Base-by-base conservation (phyloP, 805 yeast genomes). In the Wickerhamiella brachini region DNA sequence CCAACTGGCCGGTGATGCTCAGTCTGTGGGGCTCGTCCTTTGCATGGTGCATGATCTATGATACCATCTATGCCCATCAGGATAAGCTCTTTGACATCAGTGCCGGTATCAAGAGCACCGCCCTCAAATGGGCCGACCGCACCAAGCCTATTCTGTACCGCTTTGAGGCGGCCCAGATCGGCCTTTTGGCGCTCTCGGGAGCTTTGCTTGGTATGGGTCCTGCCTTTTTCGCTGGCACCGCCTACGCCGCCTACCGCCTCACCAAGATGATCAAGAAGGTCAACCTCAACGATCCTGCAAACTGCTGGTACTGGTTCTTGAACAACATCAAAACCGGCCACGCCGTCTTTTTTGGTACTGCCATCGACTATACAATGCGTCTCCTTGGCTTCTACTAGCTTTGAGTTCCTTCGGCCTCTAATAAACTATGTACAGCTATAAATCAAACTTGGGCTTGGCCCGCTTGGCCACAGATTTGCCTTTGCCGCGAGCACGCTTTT, bases 11-110 rank as follows among this genome's bases (percentile, higher is more conserved):
- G 9, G 83, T 87, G 4, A 89, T 89, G 79, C 69, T 78, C 2
- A 86, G 96, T 0, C 70, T 93, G 47, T 86, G 82, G 60, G 64
- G 79, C 2, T 78, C 95, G 17, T 80, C 87, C 45, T 83, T 81
- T 62, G 73, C 82, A 51, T 93, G 99, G 98, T 82, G 95, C 57
- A 85, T 93, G 89, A 81, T 81, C 49, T 93, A 93, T 67, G 99
- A 93, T 66, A 87, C 98, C 1, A 78, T 93, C 41, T 93, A 93
- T 65, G 99, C 98, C 0, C 99, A 93, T 64, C 99, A 93, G 69
- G 99, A 93, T 67, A 93, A 93, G 68, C 68, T 66, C 49, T 93
- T 83, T 61, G 99, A 93, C 67, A 69, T 85, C 49, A 73, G 76
- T 52, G 97, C 95, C 0, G 98, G 98, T 20, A 83, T 93, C 58